Evolutionary conservation across 1,284 basidiomycete genomes (phyloP).

Genomic region (Malassezia equina): DNA sequence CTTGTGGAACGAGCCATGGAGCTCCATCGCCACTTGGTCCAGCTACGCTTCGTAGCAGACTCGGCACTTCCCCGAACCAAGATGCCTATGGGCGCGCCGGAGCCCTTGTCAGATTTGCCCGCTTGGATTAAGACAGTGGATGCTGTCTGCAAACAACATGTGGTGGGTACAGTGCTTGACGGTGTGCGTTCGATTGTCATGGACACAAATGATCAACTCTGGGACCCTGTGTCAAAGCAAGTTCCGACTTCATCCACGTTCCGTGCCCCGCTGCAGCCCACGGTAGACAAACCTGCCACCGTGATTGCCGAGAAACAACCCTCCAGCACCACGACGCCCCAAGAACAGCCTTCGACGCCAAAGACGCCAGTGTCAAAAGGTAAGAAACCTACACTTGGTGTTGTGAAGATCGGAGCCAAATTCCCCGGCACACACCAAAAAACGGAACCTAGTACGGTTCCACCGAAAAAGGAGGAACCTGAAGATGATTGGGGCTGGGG

Average conservation of each 20-base stretch:
- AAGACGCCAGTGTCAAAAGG: not conserved
- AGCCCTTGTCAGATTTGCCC: slow-evolving; percentile 10
- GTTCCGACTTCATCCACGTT: not conserved
- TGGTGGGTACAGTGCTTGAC: not conserved
- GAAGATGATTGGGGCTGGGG: slow-evolving; percentile 16
- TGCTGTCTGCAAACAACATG: not conserved
- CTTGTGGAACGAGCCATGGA: not conserved
- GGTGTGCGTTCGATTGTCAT: slow-evolving; percentile 1
- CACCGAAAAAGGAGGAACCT: not conserved
- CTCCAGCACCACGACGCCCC: not conserved
- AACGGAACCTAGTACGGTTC: not conserved
- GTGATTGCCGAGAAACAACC: not conserved
- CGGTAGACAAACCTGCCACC: not conserved
- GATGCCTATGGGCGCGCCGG: not conserved
- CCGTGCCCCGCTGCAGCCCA: not conserved
- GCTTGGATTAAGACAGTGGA: not conserved
- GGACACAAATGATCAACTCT: not conserved
- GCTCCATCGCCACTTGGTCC: not conserved
- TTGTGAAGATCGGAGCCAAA: slow-evolving; percentile 11
- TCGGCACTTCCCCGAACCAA: not conserved
- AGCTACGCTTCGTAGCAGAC: not conserved
- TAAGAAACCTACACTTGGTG: slow-evolving; percentile 9
- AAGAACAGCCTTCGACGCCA: not conserved
- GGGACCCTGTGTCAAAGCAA: slow-evolving; percentile 3
- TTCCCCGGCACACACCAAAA: not conserved